Base-by-base conservation (phyloP, 164 flowering plant species). In the Vitis vinifera region DNA sequence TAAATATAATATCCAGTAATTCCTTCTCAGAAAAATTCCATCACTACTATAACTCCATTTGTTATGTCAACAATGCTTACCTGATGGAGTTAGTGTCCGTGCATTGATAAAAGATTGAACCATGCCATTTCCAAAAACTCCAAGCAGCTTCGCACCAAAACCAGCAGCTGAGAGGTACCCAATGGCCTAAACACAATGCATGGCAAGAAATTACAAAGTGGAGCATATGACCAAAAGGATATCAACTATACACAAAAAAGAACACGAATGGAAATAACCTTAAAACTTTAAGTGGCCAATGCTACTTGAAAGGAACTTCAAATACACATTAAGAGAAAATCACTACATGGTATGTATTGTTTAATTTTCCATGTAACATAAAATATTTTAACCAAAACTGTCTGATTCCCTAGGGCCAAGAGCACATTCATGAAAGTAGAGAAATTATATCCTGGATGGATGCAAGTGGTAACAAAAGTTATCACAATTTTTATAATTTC, bases 71-170 rank as follows among this genome's bases (percentile, higher is more conserved):
- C 3, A 37, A 65, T 29, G 52, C 75, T 70, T 81, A 96, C 99
- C 99, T 69, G 80, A 17, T 30, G 97, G 89, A 65, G 78, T 76
- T 62, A 96, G 83, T 13, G 99, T 96, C 8, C 95, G 94, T 13
- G 99, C 99, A 85, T 89, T 58, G 49, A 96, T 91, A 76, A 93
- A 96, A 68, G 97, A 89, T 65, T 96, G 99, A 65, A 92, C 97
- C 99, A 91, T 96, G 75, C 99, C 99, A 85, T 96, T 96, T 75
- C 85, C 92, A 88, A 96, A 96, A 67, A 89, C 80, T 66, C 91
- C 99, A 67, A 91, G 89, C 84, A 93, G 85, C 78, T 89, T 84
- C 61, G 99, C 99, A 71, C 99, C 99, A 86, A 96, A 96, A 76
- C 99, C 99, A 67, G 98, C 99, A 79, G 92, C 94, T 12, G 99